Percentiles rank a stretch among this genome's conserved stretches.
These are phyloP conservation scores for Colletotrichum sansevieriae DNA, from an alignment of 2,329 filamentous ascomycete genomes.

Conservation along the genomic window DNA sequence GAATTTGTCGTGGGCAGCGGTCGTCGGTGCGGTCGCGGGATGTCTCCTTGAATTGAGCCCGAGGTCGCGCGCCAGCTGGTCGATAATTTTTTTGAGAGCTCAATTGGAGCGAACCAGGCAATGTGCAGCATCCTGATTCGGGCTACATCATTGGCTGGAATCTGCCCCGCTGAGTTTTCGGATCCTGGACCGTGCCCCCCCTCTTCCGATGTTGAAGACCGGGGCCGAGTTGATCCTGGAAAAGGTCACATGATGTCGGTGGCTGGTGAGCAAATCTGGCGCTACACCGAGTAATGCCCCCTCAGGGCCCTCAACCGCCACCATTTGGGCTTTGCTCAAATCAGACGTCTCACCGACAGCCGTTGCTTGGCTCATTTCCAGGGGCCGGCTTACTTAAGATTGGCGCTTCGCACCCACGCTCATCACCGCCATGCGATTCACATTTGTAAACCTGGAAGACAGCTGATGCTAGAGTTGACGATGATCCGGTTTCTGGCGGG, in stretches of 20 bases:
- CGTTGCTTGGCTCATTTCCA: conserved; percentile 4
- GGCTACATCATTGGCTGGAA: conserved; percentile 31
- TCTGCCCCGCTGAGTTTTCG: neutral
- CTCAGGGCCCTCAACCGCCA: no score
- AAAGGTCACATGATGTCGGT: conserved; percentile 22
- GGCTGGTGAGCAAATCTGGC: neutral
- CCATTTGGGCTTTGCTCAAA: neutral
- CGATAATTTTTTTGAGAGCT: conserved; percentile 44
- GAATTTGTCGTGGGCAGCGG: conserved; percentile 13
- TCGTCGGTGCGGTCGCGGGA: conserved; percentile 32
- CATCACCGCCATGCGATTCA: neutral
- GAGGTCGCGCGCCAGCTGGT: conserved; percentile 38
- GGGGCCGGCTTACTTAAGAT: conserved; percentile 26
- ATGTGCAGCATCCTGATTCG: conserved; percentile 21
- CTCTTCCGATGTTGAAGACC: neutral
- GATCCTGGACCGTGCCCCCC: neutral
- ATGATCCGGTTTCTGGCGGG: conserved; percentile 10
- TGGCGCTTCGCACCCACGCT: conserved; percentile 1
- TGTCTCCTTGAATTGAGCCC: conserved; percentile 30
- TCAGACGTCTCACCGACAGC: neutral
- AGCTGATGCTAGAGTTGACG: conserved; percentile 8
- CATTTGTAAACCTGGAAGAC: neutral
- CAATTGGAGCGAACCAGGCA: conserved; percentile 31
- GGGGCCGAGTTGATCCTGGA: neutral
- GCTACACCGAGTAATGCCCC: conserved; percentile 11